Evolutionary conservation across 345 rosid genomes (phyloP).

Genomic region (Melastoma malabathricum): DNA sequence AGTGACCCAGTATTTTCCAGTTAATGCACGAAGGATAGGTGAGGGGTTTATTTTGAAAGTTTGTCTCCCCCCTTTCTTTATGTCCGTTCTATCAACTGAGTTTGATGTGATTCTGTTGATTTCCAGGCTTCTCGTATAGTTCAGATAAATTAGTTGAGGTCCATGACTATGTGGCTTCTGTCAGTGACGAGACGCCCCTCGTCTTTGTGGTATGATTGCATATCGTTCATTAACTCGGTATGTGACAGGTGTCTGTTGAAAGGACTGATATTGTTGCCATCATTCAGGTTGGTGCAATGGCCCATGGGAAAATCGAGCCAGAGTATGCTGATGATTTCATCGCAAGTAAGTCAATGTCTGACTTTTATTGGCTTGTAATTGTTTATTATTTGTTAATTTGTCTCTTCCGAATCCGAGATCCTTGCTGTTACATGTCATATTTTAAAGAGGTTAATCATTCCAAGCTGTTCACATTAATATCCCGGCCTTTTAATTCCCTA

Average conservation of each 20-base stretch:
- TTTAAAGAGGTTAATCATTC: no score
- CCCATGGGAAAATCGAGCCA: constrained; percentile 58
- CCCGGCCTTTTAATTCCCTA: no score
- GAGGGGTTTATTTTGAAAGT: constrained; percentile 4
- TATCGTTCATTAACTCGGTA: not conserved
- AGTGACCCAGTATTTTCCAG: constrained; percentile 47
- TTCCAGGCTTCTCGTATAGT: constrained; percentile 72
- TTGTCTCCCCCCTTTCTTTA: not conserved
- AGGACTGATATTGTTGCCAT: constrained; percentile 1
- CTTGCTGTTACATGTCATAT: no score
- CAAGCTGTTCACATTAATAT: no score
- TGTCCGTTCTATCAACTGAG: not conserved
- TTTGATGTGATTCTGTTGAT: constrained; percentile 3
- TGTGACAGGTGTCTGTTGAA: not conserved
- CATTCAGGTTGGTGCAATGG: constrained; percentile 76
- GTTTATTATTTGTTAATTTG: no score
- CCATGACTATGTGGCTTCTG: constrained; percentile 40
- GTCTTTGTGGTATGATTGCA: constrained; percentile 74
- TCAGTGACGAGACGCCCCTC: constrained; percentile 39
- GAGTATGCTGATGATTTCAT: constrained; percentile 54
- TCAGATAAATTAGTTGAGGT: constrained; percentile 56
- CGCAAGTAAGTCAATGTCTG: constrained; percentile 24
- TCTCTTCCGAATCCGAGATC: no score
- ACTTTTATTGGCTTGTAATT: not conserved
- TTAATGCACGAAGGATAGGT: constrained; percentile 62